Evolutionary conservation across 176 grass and related monocot genomes (phyloP).

Genomic region (Oryza rufipogon): DNA sequence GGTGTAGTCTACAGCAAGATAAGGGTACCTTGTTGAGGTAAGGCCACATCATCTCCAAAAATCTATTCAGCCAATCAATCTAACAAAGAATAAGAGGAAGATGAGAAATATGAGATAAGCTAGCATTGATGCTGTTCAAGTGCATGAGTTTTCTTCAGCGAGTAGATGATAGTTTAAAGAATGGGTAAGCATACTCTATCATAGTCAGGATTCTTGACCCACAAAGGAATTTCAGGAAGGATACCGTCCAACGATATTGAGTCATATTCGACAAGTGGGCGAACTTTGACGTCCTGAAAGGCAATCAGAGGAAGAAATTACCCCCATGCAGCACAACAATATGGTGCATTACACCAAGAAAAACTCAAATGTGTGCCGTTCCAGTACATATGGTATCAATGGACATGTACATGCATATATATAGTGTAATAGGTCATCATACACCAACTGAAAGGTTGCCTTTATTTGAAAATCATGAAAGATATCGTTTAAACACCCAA

Average conservation of each 20-base stretch:
- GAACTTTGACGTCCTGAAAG: constrained; percentile 68
- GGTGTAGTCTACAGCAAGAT: constrained; percentile 27
- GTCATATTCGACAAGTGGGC: constrained; percentile 74
- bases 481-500: not conserved
- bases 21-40: constrained; percentile 81
- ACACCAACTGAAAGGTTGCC: not conserved
- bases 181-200: constrained; percentile 68
- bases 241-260: constrained; percentile 73
- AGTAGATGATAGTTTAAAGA: not conserved
- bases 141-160: not conserved
- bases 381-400: constrained; percentile 27
- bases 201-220: constrained; percentile 96
- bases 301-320: constrained; percentile 1
- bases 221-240: constrained; percentile 94
- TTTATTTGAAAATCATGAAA: not conserved
- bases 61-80: constrained; percentile 98
- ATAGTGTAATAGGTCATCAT: not conserved
- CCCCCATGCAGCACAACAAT: not conserved
- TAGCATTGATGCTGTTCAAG: not conserved
- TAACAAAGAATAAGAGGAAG: constrained; percentile 41
- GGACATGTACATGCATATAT: not conserved
- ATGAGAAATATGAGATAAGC: constrained; percentile 14
- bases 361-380: not conserved
- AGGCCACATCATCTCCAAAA: constrained; percentile 92
- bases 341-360: constrained; percentile 5